Percentiles rank a stretch among this genome's conserved stretches.
Conservation (phyloP, 306 rosid species). For the Amphicarpaea edgeworthii region DNA sequence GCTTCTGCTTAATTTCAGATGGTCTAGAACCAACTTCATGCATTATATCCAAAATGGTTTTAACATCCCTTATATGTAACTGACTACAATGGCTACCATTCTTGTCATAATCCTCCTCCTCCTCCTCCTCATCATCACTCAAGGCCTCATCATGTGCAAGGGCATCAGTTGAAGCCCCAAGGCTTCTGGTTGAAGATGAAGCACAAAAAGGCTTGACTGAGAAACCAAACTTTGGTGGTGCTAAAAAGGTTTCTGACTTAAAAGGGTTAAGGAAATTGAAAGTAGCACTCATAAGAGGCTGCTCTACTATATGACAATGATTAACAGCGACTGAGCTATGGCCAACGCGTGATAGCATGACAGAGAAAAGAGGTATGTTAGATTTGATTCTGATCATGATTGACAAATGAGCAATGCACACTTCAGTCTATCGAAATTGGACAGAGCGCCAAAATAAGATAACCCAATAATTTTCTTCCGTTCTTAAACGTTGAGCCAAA, state of each 20-base stretch:
- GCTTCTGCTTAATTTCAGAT: conserved; percentile 59
- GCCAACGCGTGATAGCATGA: conserved; percentile 34
- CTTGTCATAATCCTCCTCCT: not conserved
- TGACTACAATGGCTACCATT: conserved; percentile 37
- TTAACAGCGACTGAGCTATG: conserved; percentile 24
- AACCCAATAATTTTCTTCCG: not conserved
- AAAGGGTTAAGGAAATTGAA: conserved; percentile 41
- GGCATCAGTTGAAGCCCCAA: conserved; percentile 34
- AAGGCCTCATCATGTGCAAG: conserved; percentile 23
- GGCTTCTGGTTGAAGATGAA: conserved; percentile 40
- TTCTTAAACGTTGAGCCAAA: conserved; percentile 30
- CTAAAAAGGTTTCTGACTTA: conserved; percentile 15
- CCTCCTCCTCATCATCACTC: not conserved
- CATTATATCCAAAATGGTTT: conserved; percentile 65
- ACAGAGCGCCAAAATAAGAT: conserved; percentile 1
- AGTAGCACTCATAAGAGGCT: conserved; percentile 43
- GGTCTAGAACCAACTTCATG: conserved; percentile 46
- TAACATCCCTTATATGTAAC: conserved; percentile 50
- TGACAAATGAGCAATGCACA: conserved; percentile 2
- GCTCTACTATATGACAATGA: conserved; percentile 6
- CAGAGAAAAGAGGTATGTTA: conserved; percentile 44
- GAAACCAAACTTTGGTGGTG: conserved; percentile 32
- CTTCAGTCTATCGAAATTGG: conserved; percentile 10
- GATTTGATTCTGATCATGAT: conserved; percentile 57
- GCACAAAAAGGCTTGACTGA: conserved; percentile 42